Conservation (phyloP, 176 grass and related monocot genomes). For the Ensete ventricosum region DNA sequence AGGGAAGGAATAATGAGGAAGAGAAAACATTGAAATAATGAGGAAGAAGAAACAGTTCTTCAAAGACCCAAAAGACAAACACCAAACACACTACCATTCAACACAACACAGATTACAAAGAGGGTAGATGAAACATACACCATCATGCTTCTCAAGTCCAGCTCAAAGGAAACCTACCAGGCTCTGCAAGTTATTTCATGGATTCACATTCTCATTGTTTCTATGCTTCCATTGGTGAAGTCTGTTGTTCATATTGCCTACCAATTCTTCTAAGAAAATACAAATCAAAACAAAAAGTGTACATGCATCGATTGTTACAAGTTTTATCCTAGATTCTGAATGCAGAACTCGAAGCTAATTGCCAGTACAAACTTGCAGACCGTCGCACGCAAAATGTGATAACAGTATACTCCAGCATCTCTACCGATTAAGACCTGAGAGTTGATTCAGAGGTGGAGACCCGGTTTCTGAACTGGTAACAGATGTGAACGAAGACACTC, state of each 20-base stretch:
- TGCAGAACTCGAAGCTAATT: neutral
- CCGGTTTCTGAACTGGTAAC: slow-evolving; percentile 65
- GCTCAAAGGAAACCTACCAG: too few relatives aligned
- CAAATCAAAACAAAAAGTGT: neutral
- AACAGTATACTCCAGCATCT: too few relatives aligned
- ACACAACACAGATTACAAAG: too few relatives aligned
- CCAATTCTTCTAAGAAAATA: neutral
- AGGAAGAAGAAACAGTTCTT: too few relatives aligned
- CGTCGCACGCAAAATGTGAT: too few relatives aligned
- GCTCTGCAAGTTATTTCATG: neutral
- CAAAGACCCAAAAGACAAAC: too few relatives aligned
- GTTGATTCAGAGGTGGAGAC: slow-evolving; percentile 30
- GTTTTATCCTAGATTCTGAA: neutral
- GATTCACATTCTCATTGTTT: neutral
- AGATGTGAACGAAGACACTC: slow-evolving; percentile 64
- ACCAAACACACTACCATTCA: too few relatives aligned
- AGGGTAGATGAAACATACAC: too few relatives aligned
- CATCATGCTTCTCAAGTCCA: neutral
- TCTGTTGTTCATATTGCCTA: neutral
- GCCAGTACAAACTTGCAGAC: too few relatives aligned
- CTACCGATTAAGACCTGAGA: neutral
- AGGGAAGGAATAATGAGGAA: too few relatives aligned
- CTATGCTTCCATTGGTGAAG: neutral
- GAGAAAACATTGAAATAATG: too few relatives aligned
- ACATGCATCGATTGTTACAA: neutral